Evolutionary conservation across 2,329 filamentous ascomycete genomes (phyloP), one percentile per base, ranked within the genome.

Genomic region (Aureobasidium musti): DNA sequence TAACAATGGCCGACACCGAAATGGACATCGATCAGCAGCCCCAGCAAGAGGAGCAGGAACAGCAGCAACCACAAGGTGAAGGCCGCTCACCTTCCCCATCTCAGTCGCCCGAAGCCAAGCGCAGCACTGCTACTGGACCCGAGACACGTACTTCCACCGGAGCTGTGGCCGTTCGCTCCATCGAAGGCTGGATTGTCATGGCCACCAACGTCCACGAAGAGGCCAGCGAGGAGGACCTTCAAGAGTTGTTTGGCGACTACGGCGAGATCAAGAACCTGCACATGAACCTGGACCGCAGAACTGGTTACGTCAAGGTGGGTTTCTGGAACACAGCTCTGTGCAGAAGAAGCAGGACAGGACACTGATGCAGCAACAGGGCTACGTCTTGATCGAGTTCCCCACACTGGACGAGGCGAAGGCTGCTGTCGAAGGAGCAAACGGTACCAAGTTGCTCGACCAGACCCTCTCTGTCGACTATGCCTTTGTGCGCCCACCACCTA

Each of bases 191-290:
- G 91, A 95, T 95, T 78, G 83, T 95, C 74, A 87, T 92, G 69
- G 91, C 91, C 71, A 93, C 91, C 63, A 95, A 95, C 74, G 89
- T 95, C 39, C 91, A 95, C 80, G 91, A 95, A 76, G 91, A 95
- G 78, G 90, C 91, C 59, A 90, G 89, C 72, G 91, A 95, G 79
- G 91, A 95, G 80, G 88, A 91, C 53, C 77, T 95, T 66, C 89
- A 90, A 73, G 91, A 95, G 77, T 84, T 87, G 77, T 95, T 95
- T 77, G 89, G 87, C 73, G 91, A 95, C 73, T 95, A 85, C 74
- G 91, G 91, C 72, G 90, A 94, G 79, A 91, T 95, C 74, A 92
- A 92, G 83, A 95, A 95, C 75, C 76, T 94, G 75, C 91, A 95
- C 74, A 79, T 95, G 75, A 95, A 95, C 75, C 81, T 95, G 69